Conservation (phyloP, 805 yeast species). For the Lipomyces orientalis region DNA sequence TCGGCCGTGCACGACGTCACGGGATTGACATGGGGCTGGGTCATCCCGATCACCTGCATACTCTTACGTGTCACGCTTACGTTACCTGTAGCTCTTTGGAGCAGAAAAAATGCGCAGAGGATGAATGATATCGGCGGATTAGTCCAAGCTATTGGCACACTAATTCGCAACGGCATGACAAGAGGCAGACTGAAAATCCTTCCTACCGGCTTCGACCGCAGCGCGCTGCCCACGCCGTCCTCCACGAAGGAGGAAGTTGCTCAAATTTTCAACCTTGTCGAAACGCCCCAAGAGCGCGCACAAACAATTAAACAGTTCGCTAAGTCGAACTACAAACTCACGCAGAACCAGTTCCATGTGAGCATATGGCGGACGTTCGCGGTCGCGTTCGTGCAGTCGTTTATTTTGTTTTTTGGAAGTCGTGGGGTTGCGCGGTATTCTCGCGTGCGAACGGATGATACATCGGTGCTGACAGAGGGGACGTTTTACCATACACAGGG, state of each 20-base stretch:
- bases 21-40: constrained; percentile 27
- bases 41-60: constrained; percentile 31
- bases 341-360: constrained; percentile 13
- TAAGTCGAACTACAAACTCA: constrained; percentile 1
- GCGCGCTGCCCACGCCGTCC: neutral
- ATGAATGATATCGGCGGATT: constrained; percentile 6
- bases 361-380: constrained; percentile 12
- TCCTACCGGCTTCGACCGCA: constrained; percentile 9
- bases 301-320: constrained; percentile 6
- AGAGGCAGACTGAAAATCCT: constrained; percentile 10
- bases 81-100: constrained; percentile 28
- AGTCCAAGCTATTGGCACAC: constrained; percentile 5
- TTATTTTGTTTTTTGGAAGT: constrained; percentile 24
- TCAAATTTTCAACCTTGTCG: constrained; percentile 3
- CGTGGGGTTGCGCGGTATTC: constrained; percentile 30
- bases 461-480: constrained; percentile 10
- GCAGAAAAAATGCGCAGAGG: constrained; percentile 13
- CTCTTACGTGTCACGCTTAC: constrained; percentile 27
- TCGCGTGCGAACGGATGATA: constrained; percentile 15
- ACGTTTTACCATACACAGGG: constrained; percentile 45
- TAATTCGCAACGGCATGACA: constrained; percentile 8
- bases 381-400: constrained; percentile 22
- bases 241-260: neutral
- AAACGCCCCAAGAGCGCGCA: constrained; percentile 7
- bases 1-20: constrained; percentile 28